Percentiles rank a stretch among this genome's conserved stretches.
Evolutionary conservation across 768 basidiomycete genomes (phyloP).

Genomic region (Leccinellum luteum): DNA sequence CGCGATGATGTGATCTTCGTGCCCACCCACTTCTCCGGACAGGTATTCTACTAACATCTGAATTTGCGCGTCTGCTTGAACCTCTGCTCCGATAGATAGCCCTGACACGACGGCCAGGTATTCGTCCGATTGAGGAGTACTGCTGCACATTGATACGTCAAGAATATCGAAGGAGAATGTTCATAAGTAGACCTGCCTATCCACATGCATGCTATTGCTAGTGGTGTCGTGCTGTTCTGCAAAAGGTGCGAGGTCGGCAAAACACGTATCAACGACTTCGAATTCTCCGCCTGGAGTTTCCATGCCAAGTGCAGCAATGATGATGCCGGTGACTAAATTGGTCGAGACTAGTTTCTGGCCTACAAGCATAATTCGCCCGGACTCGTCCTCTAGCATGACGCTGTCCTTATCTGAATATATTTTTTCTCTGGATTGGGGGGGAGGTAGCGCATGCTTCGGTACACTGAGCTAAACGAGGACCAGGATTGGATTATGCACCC

Average conservation of each 20-base stretch:
- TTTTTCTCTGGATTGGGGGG: conserved; percentile 74
- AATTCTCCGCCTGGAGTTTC: conserved; percentile 91
- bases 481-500: conserved; percentile 31
- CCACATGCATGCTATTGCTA: conserved; percentile 62
- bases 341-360: conserved; percentile 64
- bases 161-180: conserved; percentile 2
- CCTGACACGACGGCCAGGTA: conserved; percentile 90
- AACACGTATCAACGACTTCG: conserved; percentile 88
- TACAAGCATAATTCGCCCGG: conserved; percentile 85
- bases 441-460: conserved; percentile 80
- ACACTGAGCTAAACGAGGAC: conserved; percentile 4
- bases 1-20: conserved; percentile 60
- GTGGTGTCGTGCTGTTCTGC: conserved; percentile 20
- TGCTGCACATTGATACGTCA: conserved; percentile 9
- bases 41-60: conserved; percentile 92
- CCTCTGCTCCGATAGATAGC: conserved; percentile 67
- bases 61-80: conserved; percentile 64
- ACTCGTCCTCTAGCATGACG: conserved; percentile 94
- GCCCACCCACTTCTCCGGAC: conserved; percentile 75
- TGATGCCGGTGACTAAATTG: conserved; percentile 84
- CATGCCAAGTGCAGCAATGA: conserved; percentile 85
- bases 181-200: conserved; percentile 41
- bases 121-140: conserved; percentile 43
- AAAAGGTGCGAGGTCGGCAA: conserved; percentile 71
- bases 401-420: conserved; percentile 75